Conservation (phyloP, 768 basidiomycete species). For the Mycena belliarum region DNA sequence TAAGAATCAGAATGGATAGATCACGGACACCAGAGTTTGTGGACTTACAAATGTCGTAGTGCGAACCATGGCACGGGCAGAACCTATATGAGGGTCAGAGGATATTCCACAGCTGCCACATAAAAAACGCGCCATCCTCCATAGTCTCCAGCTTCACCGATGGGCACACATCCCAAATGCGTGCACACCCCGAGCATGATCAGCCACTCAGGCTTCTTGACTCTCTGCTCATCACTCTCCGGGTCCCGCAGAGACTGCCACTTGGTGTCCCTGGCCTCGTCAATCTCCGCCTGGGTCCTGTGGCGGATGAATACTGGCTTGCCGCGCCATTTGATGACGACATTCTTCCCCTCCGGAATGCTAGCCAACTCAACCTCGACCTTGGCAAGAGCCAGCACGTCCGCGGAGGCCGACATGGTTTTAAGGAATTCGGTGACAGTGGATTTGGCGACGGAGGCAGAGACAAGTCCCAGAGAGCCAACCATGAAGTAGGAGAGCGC, state of each 20-base stretch:
- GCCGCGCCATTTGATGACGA: constrained; percentile 98
- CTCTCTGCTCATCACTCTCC: constrained; percentile 83
- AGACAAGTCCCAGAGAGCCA: constrained; percentile 88
- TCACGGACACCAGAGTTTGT: not conserved
- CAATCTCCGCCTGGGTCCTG: constrained; percentile 87
- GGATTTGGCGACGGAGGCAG: constrained; percentile 93
- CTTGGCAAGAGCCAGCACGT: constrained; percentile 97
- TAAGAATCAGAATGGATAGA: constrained; percentile 14
- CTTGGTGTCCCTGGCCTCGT: constrained; percentile 83
- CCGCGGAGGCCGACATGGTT: constrained; percentile 96
- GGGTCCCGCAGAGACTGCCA: constrained; percentile 92
- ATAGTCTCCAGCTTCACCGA: constrained; percentile 95
- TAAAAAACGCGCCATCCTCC: constrained; percentile 84
- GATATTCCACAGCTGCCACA: not conserved
- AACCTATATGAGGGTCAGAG: constrained; percentile 51
- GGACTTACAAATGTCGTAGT: constrained; percentile 90
- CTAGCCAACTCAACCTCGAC: constrained; percentile 88
- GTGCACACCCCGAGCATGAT: constrained; percentile 95
- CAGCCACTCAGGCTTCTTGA: constrained; percentile 95
- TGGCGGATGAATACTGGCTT: constrained; percentile 99
- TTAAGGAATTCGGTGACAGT: constrained; percentile 91
- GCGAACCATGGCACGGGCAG: constrained; percentile 99
- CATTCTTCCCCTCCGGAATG: constrained; percentile 98
- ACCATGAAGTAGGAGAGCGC: constrained; percentile 89
- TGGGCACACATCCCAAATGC: constrained; percentile 97